Evolutionary conservation across 2,329 filamentous ascomycete genomes (phyloP), one percentile per base, ranked within the genome.

Genomic region (Trichophyton verrucosum): DNA sequence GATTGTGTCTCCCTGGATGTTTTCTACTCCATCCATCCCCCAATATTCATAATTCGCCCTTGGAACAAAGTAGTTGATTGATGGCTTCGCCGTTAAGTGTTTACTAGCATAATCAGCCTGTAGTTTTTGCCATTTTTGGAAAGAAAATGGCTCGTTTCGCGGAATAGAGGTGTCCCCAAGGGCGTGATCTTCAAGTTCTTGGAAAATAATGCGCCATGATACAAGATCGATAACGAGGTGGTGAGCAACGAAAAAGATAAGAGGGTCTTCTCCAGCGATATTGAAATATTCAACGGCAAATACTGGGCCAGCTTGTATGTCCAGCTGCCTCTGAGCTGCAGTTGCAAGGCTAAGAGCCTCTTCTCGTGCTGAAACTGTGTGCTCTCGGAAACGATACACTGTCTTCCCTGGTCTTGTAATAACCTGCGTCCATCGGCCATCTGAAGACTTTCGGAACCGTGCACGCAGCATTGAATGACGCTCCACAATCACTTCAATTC

Each of bases 81-180:
- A 17, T 5, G 4, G n/a, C 13, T 57, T 4, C 61, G 13, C 15
- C 17, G 38, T 24, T 13, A 49, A 3, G 30, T 27, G 20, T 3
- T 65, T 17, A 1, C 44, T 47, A 63, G 42, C 42, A 44, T 70
- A 61, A 15, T 70, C 67, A 0, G 64, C 40, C 57, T 74, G 72
- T 60, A 73, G 62, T 2, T 65, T 63, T 55, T 69, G 73, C 73
- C 73, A 75, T 60, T 63, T 66, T 55, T 73, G 70, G 68, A 75
- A 75, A 15, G 72, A 70, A 1, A 75, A 60, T 24, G 49, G 20
- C 1, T 70, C 65, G 69, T 6, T 71, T 69, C 8, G 63, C 62
- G 24, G 24, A 27, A 20, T 8, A 8, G 11, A 67, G 64, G 3
- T 73, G 59, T 7, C 68, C 67, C 2, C 71, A 68, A 71, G 64